Evolutionary conservation across 164 flowering plant species (phyloP), one percentile per base, ranked within the genome.

Genomic region (Vitis cinerea): DNA sequence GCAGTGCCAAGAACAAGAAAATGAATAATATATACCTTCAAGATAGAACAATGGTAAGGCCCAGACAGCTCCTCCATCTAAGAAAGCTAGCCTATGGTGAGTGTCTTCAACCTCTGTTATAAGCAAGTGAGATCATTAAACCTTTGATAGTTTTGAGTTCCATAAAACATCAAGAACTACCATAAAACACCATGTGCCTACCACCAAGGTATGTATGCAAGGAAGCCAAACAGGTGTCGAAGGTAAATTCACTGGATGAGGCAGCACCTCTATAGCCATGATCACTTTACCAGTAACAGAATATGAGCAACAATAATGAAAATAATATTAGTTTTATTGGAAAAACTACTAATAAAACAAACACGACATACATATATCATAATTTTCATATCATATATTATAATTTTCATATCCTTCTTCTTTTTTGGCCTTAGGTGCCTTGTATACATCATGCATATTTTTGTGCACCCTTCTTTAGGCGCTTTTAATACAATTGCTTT

Each of bases 171-270:
- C 8, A 59, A 57, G 44, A 67, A 17, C 52, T 53, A 47, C 10
- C 44, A 47, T 0, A 16, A 17, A 11, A 11, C 15, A 31, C 29
- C 27, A 8, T 48, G 31, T 74, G 44, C 90, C 67, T 79, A 93
- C 99, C 99, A 29, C 99, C 99, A 75, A 96, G 97, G 77, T 96
- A 96, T 3, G 94, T 80, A 73, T 93, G 99, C 71, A 93, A 73
- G 2, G 97, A 83, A 68, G 92, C 90, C 87, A 96, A 79, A 68
- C 82, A 63, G 44, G 91, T 75, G 81, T 93, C 75, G 65, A 89
- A 93, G 23, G 90, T 83, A 71, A 81, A 71, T 55, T 81, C 87
- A 69, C 72, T 75, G 61, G 78, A 57, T 69, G 72, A 61, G 5
- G 72, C 77, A 50, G 78, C 83, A 52, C 81, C 87, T 68, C 79